phyloP scores from a whole-genome alignment of 805 yeast genomes.

The Myxozyma lipomycoides region DNA sequence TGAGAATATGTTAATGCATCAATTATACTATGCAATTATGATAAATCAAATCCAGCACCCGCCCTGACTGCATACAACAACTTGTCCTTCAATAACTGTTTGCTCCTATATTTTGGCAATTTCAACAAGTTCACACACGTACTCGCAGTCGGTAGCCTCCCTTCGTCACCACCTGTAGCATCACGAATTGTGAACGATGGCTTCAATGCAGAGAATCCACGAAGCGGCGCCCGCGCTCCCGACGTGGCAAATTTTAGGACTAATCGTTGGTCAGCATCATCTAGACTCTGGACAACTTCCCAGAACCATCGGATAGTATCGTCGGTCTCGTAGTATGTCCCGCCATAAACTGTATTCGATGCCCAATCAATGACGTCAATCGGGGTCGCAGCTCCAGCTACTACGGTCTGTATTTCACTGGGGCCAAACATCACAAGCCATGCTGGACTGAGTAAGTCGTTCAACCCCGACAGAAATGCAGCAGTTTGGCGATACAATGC shows the following conservation, averaged over 20 bases:
- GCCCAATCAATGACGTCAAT: slow-evolving; percentile 69
- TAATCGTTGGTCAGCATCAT: slow-evolving; percentile 43
- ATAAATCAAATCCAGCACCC: slow-evolving; percentile 83
- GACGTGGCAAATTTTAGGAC: slow-evolving; percentile 88
- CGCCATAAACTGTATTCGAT: slow-evolving; percentile 60
- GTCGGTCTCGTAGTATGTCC: slow-evolving; percentile 46
- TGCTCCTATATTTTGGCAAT: slow-evolving; percentile 75
- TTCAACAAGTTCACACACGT: slow-evolving; percentile 88
- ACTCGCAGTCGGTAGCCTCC: slow-evolving; percentile 81
- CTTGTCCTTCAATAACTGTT: slow-evolving; percentile 54
- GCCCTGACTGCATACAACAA: slow-evolving; percentile 73
- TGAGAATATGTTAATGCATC: too few relatives aligned
- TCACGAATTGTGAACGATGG: slow-evolving; percentile 81
- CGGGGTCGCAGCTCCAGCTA: slow-evolving; percentile 70
- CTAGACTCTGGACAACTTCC: slow-evolving; percentile 69
- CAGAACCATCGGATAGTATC: slow-evolving; percentile 65
- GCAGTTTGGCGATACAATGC: slow-evolving; percentile 56
- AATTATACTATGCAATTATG: too few relatives aligned
- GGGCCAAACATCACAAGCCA: slow-evolving; percentile 89
- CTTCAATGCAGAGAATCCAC: slow-evolving; percentile 69
- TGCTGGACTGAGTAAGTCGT: slow-evolving; percentile 58
- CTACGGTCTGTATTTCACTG: slow-evolving; percentile 73
- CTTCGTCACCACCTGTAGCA: slow-evolving; percentile 48
- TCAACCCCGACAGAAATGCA: slow-evolving; percentile 66
- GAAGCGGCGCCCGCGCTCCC: slow-evolving; percentile 83